A percentile compares a stretch with the other conserved stretches of the same genome.
These are phyloP conservation scores for Pseudogymnoascus sp. DNA, from an alignment of 2,329 filamentous ascomycete species.

Conservation along the genomic window DNA sequence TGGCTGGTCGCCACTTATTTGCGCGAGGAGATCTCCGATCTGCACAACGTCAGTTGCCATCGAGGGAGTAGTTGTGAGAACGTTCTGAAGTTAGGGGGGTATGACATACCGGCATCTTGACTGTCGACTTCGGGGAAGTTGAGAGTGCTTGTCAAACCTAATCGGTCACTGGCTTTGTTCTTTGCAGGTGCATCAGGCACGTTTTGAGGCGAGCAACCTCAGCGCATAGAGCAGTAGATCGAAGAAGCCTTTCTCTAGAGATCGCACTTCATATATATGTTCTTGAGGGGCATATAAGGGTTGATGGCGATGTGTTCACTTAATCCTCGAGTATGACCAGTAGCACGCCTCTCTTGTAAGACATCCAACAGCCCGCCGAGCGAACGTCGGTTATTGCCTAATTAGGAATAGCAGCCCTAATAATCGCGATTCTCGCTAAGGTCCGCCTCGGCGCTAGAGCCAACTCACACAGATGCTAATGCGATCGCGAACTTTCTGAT, in stretches of 20 bases:
- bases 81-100: background rate
- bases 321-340: slow-evolving; percentile 4
- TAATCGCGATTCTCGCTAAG: slow-evolving; percentile 9
- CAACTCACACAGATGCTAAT: background rate
- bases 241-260: background rate
- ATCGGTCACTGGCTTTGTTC: slow-evolving; percentile 6
- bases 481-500: slow-evolving; percentile 8
- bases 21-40: slow-evolving; percentile 51
- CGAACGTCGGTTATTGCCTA: slow-evolving; percentile 2
- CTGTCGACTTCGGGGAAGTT: background rate
- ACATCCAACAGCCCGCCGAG: background rate
- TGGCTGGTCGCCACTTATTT: slow-evolving; percentile 47
- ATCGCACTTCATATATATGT: background rate
- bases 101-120: slow-evolving; percentile 9
- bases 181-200: slow-evolving; percentile 6
- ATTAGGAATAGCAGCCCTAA: slow-evolving; percentile 7
- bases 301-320: slow-evolving; percentile 7
- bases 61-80: slow-evolving; percentile 3
- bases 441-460: slow-evolving; percentile 3
- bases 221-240: background rate
- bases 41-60: slow-evolving; percentile 24
- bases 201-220: slow-evolving; percentile 3
- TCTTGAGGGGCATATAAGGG: background rate
- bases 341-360: background rate
- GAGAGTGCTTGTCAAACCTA: slow-evolving; percentile 5